These are phyloP conservation scores for Penicillium sp. DNA, from an alignment of 2,329 filamentous ascomycete genomes.

Conservation along the genomic window DNA sequence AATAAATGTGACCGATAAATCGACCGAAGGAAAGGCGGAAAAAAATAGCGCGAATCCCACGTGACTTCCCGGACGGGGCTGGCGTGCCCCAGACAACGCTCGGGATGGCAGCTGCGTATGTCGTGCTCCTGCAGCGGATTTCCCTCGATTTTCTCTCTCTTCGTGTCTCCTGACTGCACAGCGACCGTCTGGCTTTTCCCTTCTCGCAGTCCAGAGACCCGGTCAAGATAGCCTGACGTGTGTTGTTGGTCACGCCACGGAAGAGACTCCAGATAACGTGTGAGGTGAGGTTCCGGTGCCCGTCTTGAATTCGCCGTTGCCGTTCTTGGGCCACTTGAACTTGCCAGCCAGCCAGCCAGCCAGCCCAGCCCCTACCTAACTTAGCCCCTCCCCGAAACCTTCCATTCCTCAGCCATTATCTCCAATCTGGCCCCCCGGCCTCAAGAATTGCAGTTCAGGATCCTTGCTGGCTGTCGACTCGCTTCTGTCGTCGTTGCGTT, in stretches of 20 bases:
- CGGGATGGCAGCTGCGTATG: constrained; percentile 11
- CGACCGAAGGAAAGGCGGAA: constrained; percentile 11
- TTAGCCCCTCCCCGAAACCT: constrained; percentile 14
- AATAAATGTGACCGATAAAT: constrained; percentile 2
- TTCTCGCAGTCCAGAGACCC: background rate
- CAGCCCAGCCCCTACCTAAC: constrained; percentile 9
- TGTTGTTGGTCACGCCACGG: constrained; percentile 9
- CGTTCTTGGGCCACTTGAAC: constrained; percentile 7
- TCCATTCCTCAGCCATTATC: constrained; percentile 2
- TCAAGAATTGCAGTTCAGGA: background rate
- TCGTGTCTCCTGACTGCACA: constrained; percentile 1
- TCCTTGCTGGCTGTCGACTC: background rate
- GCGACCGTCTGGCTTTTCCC: background rate
- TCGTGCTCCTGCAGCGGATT: background rate
- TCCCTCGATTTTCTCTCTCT: constrained; percentile 8
- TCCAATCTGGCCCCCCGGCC: background rate
- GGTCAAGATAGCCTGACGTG: background rate
- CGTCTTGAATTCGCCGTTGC: background rate
- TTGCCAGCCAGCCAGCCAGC: constrained; percentile 8
- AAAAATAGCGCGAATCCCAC: constrained; percentile 17
- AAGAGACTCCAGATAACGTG: background rate
- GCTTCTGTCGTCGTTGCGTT: background rate
- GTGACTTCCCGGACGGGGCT: constrained; percentile 15
- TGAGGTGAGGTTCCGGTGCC: constrained; percentile 8
- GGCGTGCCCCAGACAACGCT: constrained; percentile 14